A percentile compares a stretch with the other conserved stretches of the same genome.
phyloP scores from a whole-genome alignment of 139 green algal species.

The Pseudopediastrum boryanum region DNA sequence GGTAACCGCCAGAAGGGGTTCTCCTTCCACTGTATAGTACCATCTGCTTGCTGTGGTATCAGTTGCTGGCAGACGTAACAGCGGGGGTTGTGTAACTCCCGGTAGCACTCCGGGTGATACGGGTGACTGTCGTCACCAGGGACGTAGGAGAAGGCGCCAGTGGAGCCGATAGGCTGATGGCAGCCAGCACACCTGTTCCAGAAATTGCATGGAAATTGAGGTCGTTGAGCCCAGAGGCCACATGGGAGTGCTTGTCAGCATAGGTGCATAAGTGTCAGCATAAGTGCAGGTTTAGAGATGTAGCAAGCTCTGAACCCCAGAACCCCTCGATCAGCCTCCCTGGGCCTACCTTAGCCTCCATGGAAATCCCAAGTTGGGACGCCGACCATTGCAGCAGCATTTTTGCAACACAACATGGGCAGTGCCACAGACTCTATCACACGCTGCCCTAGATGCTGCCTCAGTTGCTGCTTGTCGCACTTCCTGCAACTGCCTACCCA shows the following conservation, averaged over 20 bases:
- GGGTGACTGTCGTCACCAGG: slow-evolving; percentile 28
- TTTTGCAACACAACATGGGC: too few relatives aligned
- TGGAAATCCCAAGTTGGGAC: too few relatives aligned
- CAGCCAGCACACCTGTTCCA: slow-evolving; percentile 63
- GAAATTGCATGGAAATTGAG: neutral
- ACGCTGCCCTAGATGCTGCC: too few relatives aligned
- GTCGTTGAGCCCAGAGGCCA: neutral
- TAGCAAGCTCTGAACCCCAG: too few relatives aligned
- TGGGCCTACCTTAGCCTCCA: too few relatives aligned
- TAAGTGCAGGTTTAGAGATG: neutral
- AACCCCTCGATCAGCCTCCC: too few relatives aligned
- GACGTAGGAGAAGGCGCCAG: slow-evolving; percentile 19
- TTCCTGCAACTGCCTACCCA: too few relatives aligned
- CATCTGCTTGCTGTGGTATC: slow-evolving; percentile 47
- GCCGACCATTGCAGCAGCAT: too few relatives aligned
- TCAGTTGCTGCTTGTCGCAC: too few relatives aligned
- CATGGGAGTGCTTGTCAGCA: neutral
- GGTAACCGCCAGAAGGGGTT: slow-evolving; percentile 67
- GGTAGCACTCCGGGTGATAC: slow-evolving; percentile 62
- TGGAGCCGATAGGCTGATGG: slow-evolving; percentile 42
- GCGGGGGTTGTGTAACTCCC: slow-evolving; percentile 49
- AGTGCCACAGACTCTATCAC: too few relatives aligned
- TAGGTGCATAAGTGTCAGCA: neutral
- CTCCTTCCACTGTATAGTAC: slow-evolving; percentile 53
- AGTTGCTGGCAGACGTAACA: slow-evolving; percentile 69